Evolutionary conservation across 2,329 filamentous ascomycete genomes (phyloP).

Genomic region (Fusarium humuli): DNA sequence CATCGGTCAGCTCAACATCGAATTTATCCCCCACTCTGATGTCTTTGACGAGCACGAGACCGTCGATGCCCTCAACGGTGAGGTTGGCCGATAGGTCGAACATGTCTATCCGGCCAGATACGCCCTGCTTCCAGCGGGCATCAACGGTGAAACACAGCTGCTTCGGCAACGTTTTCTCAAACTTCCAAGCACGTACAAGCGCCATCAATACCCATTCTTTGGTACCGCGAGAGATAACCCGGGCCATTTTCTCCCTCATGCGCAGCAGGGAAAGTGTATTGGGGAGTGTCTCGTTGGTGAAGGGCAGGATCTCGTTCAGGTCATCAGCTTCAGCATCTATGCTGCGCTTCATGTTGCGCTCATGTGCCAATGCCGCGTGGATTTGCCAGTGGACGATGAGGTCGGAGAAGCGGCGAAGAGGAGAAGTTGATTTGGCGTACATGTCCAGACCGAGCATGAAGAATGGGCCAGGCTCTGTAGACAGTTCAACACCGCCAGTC

Average conservation of each 20-base stretch:
- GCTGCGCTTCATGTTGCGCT: conserved; percentile 50
- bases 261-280: conserved; percentile 62
- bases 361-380: conserved; percentile 65
- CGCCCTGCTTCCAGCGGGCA: conserved; percentile 50
- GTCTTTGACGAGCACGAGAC: conserved; percentile 55
- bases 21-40: conserved; percentile 64
- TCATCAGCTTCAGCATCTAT: conserved; percentile 47
- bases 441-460: conserved; percentile 68
- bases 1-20: conserved; percentile 65
- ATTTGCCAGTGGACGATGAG: conserved; percentile 76
- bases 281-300: conserved; percentile 55
- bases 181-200: conserved; percentile 69
- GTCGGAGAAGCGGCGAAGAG: conserved; percentile 73
- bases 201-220: conserved; percentile 70
- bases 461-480: conserved; percentile 65
- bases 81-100: conserved; percentile 61
- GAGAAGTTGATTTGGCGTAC: conserved; percentile 73
- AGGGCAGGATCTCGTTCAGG: conserved; percentile 58
- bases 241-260: conserved; percentile 64
- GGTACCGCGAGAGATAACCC: conserved; percentile 57
- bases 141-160: conserved; percentile 62
- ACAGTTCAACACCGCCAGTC: conserved; percentile 64
- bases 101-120: conserved; percentile 61
- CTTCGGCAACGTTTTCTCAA: conserved; percentile 61
- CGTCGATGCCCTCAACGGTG: conserved; percentile 54